phyloP scores from a whole-genome alignment of 2,329 filamentous ascomycete species.

The Dothistroma pini region DNA sequence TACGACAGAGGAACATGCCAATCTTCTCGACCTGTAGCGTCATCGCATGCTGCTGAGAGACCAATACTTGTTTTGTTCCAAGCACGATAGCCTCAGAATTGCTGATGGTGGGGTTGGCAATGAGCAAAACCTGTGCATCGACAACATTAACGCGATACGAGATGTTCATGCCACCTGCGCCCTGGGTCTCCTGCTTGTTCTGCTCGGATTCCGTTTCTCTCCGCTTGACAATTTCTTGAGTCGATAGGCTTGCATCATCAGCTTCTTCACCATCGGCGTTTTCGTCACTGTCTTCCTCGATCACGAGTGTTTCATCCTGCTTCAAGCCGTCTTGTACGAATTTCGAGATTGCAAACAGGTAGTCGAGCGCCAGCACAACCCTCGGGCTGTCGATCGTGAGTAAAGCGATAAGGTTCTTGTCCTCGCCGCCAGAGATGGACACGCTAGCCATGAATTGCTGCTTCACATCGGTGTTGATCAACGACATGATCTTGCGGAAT shows the following conservation, averaged over 20 bases:
- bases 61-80: constrained; percentile 85
- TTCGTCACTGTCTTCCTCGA: constrained; percentile 56
- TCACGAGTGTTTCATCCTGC: constrained; percentile 52
- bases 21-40: constrained; percentile 91
- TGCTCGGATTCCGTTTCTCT: constrained; percentile 24
- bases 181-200: constrained; percentile 33
- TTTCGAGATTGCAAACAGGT: constrained; percentile 82
- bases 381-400: constrained; percentile 92
- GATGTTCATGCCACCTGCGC: constrained; percentile 61
- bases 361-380: constrained; percentile 93
- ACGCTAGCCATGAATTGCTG: constrained; percentile 98
- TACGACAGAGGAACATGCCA: constrained; percentile 97
- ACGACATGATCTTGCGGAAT: constrained; percentile 96
- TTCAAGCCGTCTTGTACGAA: constrained; percentile 71
- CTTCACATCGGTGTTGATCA: constrained; percentile 84
- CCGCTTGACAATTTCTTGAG: constrained; percentile 29
- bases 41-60: constrained; percentile 90
- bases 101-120: constrained; percentile 85
- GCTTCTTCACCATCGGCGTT: constrained; percentile 50
- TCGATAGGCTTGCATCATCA: constrained; percentile 44
- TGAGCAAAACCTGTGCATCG: constrained; percentile 92
- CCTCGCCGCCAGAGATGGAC: constrained; percentile 80
- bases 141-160: constrained; percentile 92
- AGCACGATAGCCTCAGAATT: constrained; percentile 96
- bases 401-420: constrained; percentile 81